Percentiles rank a stretch among this genome's conserved stretches.
Conservation (phyloP, 805 yeast genomes). For the Candida succiphila region DNA sequence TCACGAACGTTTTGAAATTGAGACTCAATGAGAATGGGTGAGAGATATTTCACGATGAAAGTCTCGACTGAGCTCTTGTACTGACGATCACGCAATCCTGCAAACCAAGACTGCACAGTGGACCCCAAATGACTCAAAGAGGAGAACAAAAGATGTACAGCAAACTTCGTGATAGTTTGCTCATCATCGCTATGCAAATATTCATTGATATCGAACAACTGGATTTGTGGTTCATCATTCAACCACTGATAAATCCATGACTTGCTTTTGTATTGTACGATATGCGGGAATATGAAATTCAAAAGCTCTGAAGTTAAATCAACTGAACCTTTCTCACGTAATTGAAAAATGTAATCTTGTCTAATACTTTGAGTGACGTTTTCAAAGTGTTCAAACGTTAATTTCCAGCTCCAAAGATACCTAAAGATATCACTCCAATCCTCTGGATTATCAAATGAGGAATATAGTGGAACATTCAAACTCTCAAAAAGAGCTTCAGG, state of each 20-base stretch:
- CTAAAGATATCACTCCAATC: slow-evolving; percentile 25
- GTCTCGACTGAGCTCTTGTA: slow-evolving; percentile 49
- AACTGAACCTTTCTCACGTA: slow-evolving; percentile 27
- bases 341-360: slow-evolving; percentile 45
- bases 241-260: slow-evolving; percentile 14
- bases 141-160: slow-evolving; percentile 42
- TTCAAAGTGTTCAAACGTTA: slow-evolving; percentile 51
- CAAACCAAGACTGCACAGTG: slow-evolving; percentile 57
- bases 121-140: slow-evolving; percentile 45
- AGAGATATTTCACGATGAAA: slow-evolving; percentile 50
- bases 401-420: slow-evolving; percentile 61
- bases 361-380: slow-evolving; percentile 58
- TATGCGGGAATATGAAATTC: slow-evolving; percentile 41
- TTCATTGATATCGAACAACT: slow-evolving; percentile 12
- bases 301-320: slow-evolving; percentile 41
- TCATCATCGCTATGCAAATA: slow-evolving; percentile 16
- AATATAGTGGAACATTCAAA: slow-evolving; percentile 18
- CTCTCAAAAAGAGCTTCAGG: slow-evolving; percentile 31
- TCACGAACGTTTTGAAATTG: slow-evolving; percentile 33
- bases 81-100: slow-evolving; percentile 57
- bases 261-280: slow-evolving; percentile 31
- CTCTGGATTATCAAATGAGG: slow-evolving; percentile 30
- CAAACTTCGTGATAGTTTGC: slow-evolving; percentile 20
- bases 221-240: slow-evolving; percentile 5
- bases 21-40: slow-evolving; percentile 51